Conservation (phyloP, 805 yeast species). For the Suhomyces faveliae region DNA sequence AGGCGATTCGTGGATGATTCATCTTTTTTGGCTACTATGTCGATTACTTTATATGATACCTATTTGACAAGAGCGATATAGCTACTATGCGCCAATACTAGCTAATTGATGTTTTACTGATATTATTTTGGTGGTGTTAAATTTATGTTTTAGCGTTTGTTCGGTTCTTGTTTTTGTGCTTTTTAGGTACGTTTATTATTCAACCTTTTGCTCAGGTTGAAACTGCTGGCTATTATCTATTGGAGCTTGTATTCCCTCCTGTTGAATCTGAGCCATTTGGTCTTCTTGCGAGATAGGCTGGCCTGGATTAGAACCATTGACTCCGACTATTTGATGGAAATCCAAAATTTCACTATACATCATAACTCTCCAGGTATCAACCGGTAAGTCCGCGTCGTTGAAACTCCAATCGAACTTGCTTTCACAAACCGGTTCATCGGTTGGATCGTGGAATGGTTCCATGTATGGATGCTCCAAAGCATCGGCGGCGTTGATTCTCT, state of each 20-base stretch:
- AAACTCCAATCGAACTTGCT: slow-evolving; percentile 97
- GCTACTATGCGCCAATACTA: too few relatives aligned
- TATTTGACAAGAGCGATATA: too few relatives aligned
- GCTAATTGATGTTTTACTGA: too few relatives aligned
- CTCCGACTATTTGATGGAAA: slow-evolving; percentile 83
- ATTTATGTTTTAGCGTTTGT: too few relatives aligned
- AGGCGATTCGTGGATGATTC: too few relatives aligned
- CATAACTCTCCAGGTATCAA: slow-evolving; percentile 98
- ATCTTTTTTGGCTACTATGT: too few relatives aligned
- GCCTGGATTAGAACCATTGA: slow-evolving; percentile 15
- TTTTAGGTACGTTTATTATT: slow-evolving; percentile 8
- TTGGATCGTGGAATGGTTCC: slow-evolving; percentile 94
- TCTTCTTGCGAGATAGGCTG: slow-evolving; percentile 16
- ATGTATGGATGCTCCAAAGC: slow-evolving; percentile 88
- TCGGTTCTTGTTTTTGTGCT: not conserved
- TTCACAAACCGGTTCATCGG: slow-evolving; percentile 94
- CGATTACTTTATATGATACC: too few relatives aligned
- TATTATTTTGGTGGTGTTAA: too few relatives aligned
- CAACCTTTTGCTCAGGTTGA: slow-evolving; percentile 15
- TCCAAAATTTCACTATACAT: slow-evolving; percentile 97
- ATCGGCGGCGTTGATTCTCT: slow-evolving; percentile 88
- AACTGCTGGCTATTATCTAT: slow-evolving; percentile 6
- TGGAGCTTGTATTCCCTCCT: slow-evolving; percentile 29
- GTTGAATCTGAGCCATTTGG: slow-evolving; percentile 22
- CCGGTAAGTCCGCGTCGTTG: slow-evolving; percentile 96